A percentile compares a stretch with the other conserved stretches of the same genome.
These are phyloP conservation scores for Nigrospora osmanthi DNA, from an alignment of 2,329 filamentous ascomycete genomes.

Conservation along the genomic window DNA sequence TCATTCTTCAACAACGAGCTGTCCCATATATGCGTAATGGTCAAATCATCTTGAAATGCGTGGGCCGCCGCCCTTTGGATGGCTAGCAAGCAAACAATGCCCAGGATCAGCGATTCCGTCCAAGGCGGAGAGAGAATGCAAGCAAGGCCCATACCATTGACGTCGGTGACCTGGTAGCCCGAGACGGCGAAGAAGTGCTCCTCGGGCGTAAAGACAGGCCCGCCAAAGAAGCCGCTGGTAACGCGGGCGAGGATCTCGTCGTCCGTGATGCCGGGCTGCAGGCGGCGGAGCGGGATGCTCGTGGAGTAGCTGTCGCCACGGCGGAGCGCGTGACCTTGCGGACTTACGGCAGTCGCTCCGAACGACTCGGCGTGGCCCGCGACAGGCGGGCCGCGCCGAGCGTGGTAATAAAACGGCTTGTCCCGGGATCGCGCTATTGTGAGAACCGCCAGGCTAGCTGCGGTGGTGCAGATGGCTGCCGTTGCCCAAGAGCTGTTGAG, in stretches of 20 bases:
- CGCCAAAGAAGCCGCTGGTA: not conserved
- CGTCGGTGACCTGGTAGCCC: not conserved
- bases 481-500: too few species aligned
- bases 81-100: too few species aligned
- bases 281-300: not conserved
- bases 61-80: too few species aligned
- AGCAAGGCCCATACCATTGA: not conserved
- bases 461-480: too few species aligned
- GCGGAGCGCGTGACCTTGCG: not conserved
- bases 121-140: not conserved
- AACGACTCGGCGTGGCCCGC: not conserved
- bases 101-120: not conserved
- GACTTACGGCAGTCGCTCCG: not conserved
- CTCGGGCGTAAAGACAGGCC: not conserved
- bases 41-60: too few species aligned
- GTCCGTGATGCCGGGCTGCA: not conserved
- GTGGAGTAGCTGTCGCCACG: not conserved
- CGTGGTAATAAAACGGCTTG: not conserved
- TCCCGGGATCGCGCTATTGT: too few species aligned
- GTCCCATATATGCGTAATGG: too few species aligned
- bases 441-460: too few species aligned
- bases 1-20: too few species aligned
- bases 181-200: not conserved
- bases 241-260: constrained; percentile 1
- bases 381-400: not conserved